A percentile compares a stretch with the other conserved stretches of the same genome.
Conservation (phyloP, 495 filamentous ascomycete genomes). For the Penicillium tannophilum region DNA sequence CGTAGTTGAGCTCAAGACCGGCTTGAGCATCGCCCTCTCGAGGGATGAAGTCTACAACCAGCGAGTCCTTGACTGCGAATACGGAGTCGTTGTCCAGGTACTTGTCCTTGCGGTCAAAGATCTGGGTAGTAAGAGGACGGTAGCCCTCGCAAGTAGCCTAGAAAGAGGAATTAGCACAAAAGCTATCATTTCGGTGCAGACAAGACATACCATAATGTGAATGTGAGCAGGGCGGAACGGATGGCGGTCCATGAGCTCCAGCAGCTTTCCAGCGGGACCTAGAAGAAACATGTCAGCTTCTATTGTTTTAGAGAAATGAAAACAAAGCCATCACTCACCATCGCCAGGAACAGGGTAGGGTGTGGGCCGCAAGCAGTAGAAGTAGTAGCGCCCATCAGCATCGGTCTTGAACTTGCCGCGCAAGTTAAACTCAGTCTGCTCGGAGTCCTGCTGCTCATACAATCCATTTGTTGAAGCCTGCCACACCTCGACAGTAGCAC, state of each 20-base stretch:
- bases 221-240: constrained; percentile 85
- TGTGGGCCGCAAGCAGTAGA: constrained; percentile 69
- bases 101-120: constrained; percentile 67
- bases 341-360: constrained; percentile 73
- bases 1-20: constrained; percentile 63
- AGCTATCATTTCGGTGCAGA: constrained; percentile 10
- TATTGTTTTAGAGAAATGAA: neutral
- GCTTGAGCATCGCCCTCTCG: constrained; percentile 64
- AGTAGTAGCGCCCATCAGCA: constrained; percentile 61
- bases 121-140: constrained; percentile 69
- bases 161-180: constrained; percentile 11
- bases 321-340: constrained; percentile 52
- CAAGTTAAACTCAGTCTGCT: constrained; percentile 73
- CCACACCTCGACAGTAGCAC: constrained; percentile 74
- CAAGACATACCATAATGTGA: constrained; percentile 68
- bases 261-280: constrained; percentile 50
- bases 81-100: constrained; percentile 68
- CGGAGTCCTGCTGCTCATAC: constrained; percentile 76
- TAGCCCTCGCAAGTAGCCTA: constrained; percentile 49
- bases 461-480: constrained; percentile 75
- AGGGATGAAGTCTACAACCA: constrained; percentile 67
- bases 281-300: constrained; percentile 7
- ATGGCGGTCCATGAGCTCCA: constrained; percentile 65
- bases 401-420: constrained; percentile 72
- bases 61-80: constrained; percentile 76